Base-by-base conservation (phyloP, 1,139 yeast genomes). In the Blastobotrys elegans region DNA sequence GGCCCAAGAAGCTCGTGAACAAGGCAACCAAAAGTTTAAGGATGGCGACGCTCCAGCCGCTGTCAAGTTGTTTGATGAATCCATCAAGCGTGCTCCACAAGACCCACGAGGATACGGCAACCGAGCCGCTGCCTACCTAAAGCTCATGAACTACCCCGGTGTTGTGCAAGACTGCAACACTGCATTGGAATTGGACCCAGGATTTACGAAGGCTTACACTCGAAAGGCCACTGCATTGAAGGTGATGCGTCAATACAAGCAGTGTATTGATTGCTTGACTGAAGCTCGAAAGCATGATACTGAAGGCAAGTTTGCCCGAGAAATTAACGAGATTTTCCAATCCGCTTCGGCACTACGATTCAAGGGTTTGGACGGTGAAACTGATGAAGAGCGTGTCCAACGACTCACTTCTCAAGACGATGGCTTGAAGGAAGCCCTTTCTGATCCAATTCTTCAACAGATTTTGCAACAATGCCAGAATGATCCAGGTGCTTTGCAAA, bases 41-140 rank as follows among this genome's bases (percentile, higher is more conserved):
- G 84, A 85, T 60, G 94, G 88, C 39, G 96, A 92, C 69, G 90
- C 96, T 96, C 97, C 98, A 54, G 84, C 76, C 57, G 97, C 98
- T 31, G 97, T 94, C 48, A 86, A 86, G 67, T 84, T 95, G 10
- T 94, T 94, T 71, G 75, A 95, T 44, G 98, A 94, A 70, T 92
- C 94, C 88, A 76, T 90, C 61, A 87, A 89, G 72, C 84, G 99
- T 66, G 90, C 94, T 2, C 99, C 99, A 50, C 81, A 82, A 50
- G 98, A 94, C 68, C 95, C 96, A 31, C 82, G 97, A 69, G 98
- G 97, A 48, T 94, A 90, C 69, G 89, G 96, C 40, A 94, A 94
- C 73, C 85, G 98, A 70, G 98, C 99, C 47, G 98, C 98, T 36
- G 96, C 96, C 1, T 79, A 85, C 64, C 82, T 95, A 46, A 94